These are phyloP conservation scores for Mallotus nudiflorus DNA, from an alignment of 345 rosid genomes.

Conservation along the genomic window DNA sequence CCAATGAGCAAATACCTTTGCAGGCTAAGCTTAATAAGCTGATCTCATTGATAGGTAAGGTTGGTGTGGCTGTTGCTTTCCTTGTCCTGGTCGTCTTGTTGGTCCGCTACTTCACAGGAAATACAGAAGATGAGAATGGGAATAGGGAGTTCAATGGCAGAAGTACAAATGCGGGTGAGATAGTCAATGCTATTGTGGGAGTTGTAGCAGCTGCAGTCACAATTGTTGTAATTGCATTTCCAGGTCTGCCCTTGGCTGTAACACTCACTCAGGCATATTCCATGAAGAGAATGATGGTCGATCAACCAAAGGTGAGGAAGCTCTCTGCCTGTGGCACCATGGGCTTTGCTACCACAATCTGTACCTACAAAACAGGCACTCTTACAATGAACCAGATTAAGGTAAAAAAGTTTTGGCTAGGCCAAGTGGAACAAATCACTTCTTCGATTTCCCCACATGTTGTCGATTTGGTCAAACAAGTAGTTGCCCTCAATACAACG, in stretches of 20 bases:
- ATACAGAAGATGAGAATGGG: conserved; percentile 55
- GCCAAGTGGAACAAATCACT: conserved; percentile 23
- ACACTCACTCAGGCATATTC: conserved; percentile 77
- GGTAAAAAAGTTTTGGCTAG: conserved; percentile 64
- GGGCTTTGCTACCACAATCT: conserved; percentile 75
- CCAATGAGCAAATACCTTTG: conserved; percentile 58
- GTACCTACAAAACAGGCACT: conserved; percentile 85
- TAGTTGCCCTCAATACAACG: conserved; percentile 63
- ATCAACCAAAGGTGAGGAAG: conserved; percentile 79
- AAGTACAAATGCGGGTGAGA: conserved; percentile 45
- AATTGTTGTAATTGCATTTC: conserved; percentile 75
- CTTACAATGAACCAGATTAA: conserved; percentile 67
- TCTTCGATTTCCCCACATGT: conserved; percentile 33
- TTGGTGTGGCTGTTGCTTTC: conserved; percentile 60
- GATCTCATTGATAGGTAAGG: conserved; percentile 59
- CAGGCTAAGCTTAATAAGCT: conserved; percentile 66
- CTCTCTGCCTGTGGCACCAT: conserved; percentile 82
- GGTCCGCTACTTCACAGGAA: conserved; percentile 72
- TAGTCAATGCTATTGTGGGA: conserved; percentile 52
- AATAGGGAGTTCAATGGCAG: conserved; percentile 44
- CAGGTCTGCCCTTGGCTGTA: conserved; percentile 81
- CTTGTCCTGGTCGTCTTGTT: conserved; percentile 60
- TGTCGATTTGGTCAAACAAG: conserved; percentile 52
- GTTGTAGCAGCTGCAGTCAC: conserved; percentile 76
- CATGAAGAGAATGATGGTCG: conserved; percentile 79